These are phyloP conservation scores for Pythium diclinum DNA, from an alignment of 352 stramenopile genomes.

Conservation along the genomic window DNA sequence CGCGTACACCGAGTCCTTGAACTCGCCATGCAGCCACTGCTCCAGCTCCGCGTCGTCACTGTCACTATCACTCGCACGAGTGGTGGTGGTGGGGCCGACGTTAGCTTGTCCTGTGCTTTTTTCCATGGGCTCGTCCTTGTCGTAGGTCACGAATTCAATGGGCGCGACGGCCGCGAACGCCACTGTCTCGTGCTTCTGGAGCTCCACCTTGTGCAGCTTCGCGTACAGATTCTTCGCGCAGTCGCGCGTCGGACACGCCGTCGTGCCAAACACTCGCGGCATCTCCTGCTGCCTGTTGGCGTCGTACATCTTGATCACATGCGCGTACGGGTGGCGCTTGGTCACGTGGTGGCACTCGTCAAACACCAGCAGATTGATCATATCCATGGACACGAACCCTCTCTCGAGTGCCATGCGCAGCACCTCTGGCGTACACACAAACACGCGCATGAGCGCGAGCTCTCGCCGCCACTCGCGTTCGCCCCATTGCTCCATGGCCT, in stretches of 20 bases:
- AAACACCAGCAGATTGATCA: conserved; percentile 86
- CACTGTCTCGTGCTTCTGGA: conserved; percentile 46
- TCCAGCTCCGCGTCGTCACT: conserved; percentile 15
- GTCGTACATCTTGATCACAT: conserved; percentile 85
- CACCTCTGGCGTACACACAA: conserved; percentile 87
- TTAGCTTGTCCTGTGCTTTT: too few relatives aligned
- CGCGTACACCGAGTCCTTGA: conserved; percentile 20
- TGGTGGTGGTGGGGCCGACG: too few relatives aligned
- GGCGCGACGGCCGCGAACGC: conserved; percentile 69
- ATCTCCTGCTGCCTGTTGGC: conserved; percentile 20
- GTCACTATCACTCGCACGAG: not conserved
- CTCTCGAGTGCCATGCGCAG: conserved; percentile 81
- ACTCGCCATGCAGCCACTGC: conserved; percentile 15
- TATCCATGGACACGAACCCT: conserved; percentile 72
- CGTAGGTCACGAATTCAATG: conserved; percentile 62
- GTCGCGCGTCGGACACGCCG: conserved; percentile 48
- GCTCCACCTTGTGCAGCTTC: conserved; percentile 63
- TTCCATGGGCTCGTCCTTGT: conserved; percentile 16
- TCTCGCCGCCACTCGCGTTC: conserved; percentile 54
- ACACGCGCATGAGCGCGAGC: conserved; percentile 55
- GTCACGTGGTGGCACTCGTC: conserved; percentile 90
- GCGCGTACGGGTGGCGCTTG: conserved; percentile 88
- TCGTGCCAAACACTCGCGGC: conserved; percentile 86
- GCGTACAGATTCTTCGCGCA: conserved; percentile 72
- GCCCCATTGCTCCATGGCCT: conserved; percentile 59